Conservation (phyloP, 1,139 yeast genomes). For the Hansenula lynferdii region DNA sequence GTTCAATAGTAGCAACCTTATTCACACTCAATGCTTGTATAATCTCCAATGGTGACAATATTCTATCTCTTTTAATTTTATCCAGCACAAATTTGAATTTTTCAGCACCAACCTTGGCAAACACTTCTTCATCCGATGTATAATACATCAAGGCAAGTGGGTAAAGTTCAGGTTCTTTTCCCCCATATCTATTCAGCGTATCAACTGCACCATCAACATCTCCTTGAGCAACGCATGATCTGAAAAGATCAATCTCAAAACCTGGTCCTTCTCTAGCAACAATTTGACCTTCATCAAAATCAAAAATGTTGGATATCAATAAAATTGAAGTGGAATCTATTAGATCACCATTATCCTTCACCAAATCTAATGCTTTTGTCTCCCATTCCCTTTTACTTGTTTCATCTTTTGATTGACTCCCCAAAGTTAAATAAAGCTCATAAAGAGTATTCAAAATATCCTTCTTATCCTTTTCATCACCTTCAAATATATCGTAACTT, state of each 20-base stretch:
- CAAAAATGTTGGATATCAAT: slow-evolving; percentile 62
- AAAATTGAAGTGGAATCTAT: slow-evolving; percentile 59
- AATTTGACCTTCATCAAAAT: slow-evolving; percentile 43
- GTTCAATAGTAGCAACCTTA: slow-evolving; percentile 67
- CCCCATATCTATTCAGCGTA: slow-evolving; percentile 56
- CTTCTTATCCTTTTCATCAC: slow-evolving; percentile 58
- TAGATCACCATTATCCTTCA: slow-evolving; percentile 34
- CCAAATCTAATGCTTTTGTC: slow-evolving; percentile 53
- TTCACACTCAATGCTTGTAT: slow-evolving; percentile 62
- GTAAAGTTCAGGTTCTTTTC: slow-evolving; percentile 58
- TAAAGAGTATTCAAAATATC: slow-evolving; percentile 74
- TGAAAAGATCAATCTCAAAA: slow-evolving; percentile 51
- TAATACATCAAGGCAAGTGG: slow-evolving; percentile 62
- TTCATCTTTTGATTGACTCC: slow-evolving; percentile 35
- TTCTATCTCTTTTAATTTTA: slow-evolving; percentile 45
- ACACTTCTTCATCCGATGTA: slow-evolving; percentile 51
- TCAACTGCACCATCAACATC: slow-evolving; percentile 55
- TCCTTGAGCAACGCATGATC: slow-evolving; percentile 54
- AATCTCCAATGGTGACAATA: slow-evolving; percentile 74
- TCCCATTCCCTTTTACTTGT: slow-evolving; percentile 49
- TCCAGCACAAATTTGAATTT: slow-evolving; percentile 48
- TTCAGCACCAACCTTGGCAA: slow-evolving; percentile 48
- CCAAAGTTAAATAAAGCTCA: slow-evolving; percentile 71
- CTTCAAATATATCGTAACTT: slow-evolving; percentile 72
- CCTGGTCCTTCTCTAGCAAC: slow-evolving; percentile 20